Percentiles rank a stretch among this genome's conserved stretches.
phyloP scores from a whole-genome alignment of 169 alveolate species.

The Babesia gibsoni region DNA sequence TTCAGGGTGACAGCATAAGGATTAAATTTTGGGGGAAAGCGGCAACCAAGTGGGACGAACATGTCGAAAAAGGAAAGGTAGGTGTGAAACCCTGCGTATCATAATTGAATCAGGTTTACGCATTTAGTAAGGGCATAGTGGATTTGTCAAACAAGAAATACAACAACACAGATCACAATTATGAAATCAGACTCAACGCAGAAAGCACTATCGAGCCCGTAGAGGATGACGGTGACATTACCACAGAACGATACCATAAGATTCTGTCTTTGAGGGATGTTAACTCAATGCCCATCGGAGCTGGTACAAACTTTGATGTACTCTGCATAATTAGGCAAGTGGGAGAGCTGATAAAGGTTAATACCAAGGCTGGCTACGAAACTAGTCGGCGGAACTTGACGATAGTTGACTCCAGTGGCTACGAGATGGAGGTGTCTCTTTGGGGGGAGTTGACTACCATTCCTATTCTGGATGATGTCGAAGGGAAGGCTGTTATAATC shows the following conservation, averaged over 20 bases:
- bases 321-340: slow-evolving; percentile 67
- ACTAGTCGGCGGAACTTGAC: slow-evolving; percentile 44
- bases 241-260: slow-evolving; percentile 51
- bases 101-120: slow-evolving; percentile 46
- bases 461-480: slow-evolving; percentile 46
- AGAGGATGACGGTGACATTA: slow-evolving; percentile 71
- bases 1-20: slow-evolving; percentile 71
- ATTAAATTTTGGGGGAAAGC: slow-evolving; percentile 75
- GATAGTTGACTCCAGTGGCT: slow-evolving; percentile 70
- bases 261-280: slow-evolving; percentile 60
- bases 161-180: slow-evolving; percentile 69
- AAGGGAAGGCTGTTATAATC: slow-evolving; percentile 34
- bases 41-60: slow-evolving; percentile 71
- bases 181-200: slow-evolving; percentile 66
- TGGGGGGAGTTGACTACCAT: slow-evolving; percentile 65
- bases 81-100: background rate
- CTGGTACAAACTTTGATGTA: slow-evolving; percentile 67
- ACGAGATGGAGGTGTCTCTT: slow-evolving; percentile 68
- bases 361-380: slow-evolving; percentile 66
- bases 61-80: slow-evolving; percentile 62
- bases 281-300: slow-evolving; percentile 64
- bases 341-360: slow-evolving; percentile 25
- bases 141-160: slow-evolving; percentile 68
- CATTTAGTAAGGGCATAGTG: slow-evolving; percentile 70
- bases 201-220: slow-evolving; percentile 69